Evolutionary conservation across 768 basidiomycete genomes (phyloP).

Genomic region (Naganishia onofrii): DNA sequence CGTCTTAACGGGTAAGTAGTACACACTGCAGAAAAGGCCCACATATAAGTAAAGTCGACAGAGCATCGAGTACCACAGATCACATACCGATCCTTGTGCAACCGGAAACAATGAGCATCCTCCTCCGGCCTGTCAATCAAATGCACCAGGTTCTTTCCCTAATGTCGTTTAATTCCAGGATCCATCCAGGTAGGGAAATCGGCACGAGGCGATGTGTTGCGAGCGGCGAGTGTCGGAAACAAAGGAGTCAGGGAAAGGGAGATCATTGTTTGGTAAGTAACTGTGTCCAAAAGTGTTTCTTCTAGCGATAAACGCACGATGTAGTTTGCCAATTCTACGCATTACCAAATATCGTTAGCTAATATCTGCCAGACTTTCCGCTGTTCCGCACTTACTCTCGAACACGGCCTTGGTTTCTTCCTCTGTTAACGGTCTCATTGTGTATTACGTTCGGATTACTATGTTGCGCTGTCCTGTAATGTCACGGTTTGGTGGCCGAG

Average conservation of each 20-base stretch:
- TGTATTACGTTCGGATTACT: conserved; percentile 28
- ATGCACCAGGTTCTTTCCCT: conserved; percentile 96
- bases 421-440: conserved; percentile 91
- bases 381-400: conserved; percentile 57
- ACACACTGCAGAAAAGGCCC: conserved; percentile 58
- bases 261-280: background rate
- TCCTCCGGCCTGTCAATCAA: conserved; percentile 85
- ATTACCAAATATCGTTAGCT: background rate
- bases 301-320: conserved; percentile 61
- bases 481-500: too few relatives aligned
- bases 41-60: background rate
- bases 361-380: background rate
- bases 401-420: conserved; percentile 96
- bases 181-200: too few relatives aligned
- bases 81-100: conserved; percentile 75
- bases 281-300: background rate
- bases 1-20: conserved; percentile 90
- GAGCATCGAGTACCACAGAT: background rate
- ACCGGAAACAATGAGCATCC: conserved; percentile 89
- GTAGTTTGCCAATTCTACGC: conserved; percentile 81
- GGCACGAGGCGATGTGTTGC: background rate
- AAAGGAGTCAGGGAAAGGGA: background rate
- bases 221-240: background rate
- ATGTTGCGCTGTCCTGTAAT: conserved; percentile 31
- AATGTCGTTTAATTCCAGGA: background rate